phyloP scores from a whole-genome alignment of 495 filamentous ascomycete species.

The Trichoderma reesei region DNA sequence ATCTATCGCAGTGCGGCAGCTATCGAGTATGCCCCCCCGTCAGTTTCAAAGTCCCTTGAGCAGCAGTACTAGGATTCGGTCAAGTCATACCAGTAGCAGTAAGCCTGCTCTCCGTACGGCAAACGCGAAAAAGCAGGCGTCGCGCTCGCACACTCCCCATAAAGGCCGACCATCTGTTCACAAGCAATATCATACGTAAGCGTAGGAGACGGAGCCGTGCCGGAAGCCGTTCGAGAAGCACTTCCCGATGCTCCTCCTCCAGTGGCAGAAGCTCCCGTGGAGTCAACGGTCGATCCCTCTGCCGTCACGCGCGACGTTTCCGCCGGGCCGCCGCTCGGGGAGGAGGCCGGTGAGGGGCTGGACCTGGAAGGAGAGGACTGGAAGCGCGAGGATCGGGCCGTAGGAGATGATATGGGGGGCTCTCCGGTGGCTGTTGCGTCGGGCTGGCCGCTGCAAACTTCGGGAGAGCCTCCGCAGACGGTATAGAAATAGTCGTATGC shows the following conservation, averaged over 20 bases:
- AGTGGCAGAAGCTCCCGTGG: not conserved
- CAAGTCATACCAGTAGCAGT: not conserved
- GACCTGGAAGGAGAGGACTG: not conserved
- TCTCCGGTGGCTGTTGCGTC: not conserved
- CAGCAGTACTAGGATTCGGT: not conserved
- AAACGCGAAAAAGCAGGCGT: not conserved
- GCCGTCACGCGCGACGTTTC: not conserved
- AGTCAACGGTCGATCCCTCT: not conserved
- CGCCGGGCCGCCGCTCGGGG: not conserved
- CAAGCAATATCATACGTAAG: not conserved
- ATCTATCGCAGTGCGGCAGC: not conserved
- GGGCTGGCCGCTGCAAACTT: not conserved
- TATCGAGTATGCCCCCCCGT: not conserved
- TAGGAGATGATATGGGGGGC: not conserved
- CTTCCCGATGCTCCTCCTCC: not conserved
- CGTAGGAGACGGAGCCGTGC: not conserved
- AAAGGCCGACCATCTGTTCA: not conserved
- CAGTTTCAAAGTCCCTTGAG: not conserved
- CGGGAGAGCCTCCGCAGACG: not conserved
- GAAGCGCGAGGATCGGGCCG: not conserved
- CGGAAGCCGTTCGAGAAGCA: not conserved
- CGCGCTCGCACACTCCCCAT: not conserved
- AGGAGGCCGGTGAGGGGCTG: not conserved
- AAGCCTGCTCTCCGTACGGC: not conserved
- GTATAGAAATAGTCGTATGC: not conserved